phyloP scores from a whole-genome alignment of 164 flowering plant genomes.

The Santalum album region DNA sequence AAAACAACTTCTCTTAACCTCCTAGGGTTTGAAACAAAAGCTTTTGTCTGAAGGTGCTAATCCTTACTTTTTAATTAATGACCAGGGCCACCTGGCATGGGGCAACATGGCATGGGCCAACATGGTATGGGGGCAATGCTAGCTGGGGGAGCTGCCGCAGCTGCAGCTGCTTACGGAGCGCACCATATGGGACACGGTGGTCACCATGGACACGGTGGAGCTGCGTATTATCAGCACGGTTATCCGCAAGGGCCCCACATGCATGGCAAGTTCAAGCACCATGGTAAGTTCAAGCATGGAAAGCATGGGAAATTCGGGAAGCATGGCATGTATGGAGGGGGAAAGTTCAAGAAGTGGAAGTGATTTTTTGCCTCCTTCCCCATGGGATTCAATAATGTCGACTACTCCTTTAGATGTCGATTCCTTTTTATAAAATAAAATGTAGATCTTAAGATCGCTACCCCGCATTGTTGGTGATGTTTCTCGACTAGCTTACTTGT shows the following conservation, averaged over 20 bases:
- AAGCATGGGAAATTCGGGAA: slow-evolving; percentile 24
- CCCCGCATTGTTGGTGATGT: too few relatives aligned
- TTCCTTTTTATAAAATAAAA: too few relatives aligned
- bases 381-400: background rate
- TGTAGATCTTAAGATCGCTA: too few relatives aligned
- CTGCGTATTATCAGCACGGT: slow-evolving; percentile 13
- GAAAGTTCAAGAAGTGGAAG: slow-evolving; percentile 72
- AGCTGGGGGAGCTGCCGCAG: slow-evolving; percentile 66
- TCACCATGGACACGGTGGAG: slow-evolving; percentile 10
- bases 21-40: too few relatives aligned
- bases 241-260: slow-evolving; percentile 12
- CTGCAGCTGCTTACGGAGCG: slow-evolving; percentile 55
- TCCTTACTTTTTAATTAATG: background rate
- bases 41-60: too few relatives aligned
- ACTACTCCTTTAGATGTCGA: too few relatives aligned
- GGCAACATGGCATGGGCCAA: too few relatives aligned
- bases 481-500: too few relatives aligned
- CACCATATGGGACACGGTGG: slow-evolving; percentile 33
- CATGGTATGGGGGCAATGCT: slow-evolving; percentile 43
- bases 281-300: slow-evolving; percentile 21
- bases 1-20: too few relatives aligned
- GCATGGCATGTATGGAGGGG: slow-evolving; percentile 38
- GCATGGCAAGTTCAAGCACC: slow-evolving; percentile 28
- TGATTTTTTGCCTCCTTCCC: slow-evolving; percentile 15
- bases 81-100: too few relatives aligned